A percentile compares a stretch with the other conserved stretches of the same genome.
Conservation (phyloP, 179 eudicot species). For the Actinidia polygama region DNA sequence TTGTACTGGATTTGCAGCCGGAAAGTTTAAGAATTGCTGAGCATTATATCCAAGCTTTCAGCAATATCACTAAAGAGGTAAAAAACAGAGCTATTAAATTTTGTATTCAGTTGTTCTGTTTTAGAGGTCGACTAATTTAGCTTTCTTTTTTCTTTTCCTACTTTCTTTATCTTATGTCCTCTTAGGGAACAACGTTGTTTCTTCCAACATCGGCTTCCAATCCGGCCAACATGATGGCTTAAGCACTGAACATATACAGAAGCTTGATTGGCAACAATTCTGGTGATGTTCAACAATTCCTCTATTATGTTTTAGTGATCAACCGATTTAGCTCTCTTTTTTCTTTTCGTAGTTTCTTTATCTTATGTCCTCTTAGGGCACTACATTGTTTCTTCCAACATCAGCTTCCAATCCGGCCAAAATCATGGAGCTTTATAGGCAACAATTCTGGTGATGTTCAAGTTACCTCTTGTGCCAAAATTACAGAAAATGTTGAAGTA, state of each 20-base stretch:
- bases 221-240: slow-evolving; percentile 66
- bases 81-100: neutral
- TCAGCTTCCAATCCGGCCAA: slow-evolving; percentile 54
- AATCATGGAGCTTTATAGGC: slow-evolving; percentile 57
- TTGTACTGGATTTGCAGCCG: slow-evolving; percentile 57
- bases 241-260: slow-evolving; percentile 67
- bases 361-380: slow-evolving; percentile 50
- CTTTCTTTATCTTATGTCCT: neutral
- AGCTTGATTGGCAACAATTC: slow-evolving; percentile 40
- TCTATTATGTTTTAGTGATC: neutral
- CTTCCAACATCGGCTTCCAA: slow-evolving; percentile 60
- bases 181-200: slow-evolving; percentile 72
- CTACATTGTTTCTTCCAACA: slow-evolving; percentile 74
- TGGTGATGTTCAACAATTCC: too few species aligned
- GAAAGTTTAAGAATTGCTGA: slow-evolving; percentile 87
- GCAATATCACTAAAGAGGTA: slow-evolving; percentile 83
- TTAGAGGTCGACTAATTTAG: neutral
- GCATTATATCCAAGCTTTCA: slow-evolving; percentile 78
- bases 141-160: neutral
- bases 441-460: slow-evolving; percentile 28
- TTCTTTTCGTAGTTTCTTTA: too few species aligned
- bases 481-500: slow-evolving; percentile 15
- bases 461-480: slow-evolving; percentile 14
- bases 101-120: neutral
- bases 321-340: too few species aligned